Percentiles rank a stretch among this genome's conserved stretches.
These are phyloP conservation scores for Solanum lycopersicoides DNA, from an alignment of 257 asterid species.

Conservation along the genomic window DNA sequence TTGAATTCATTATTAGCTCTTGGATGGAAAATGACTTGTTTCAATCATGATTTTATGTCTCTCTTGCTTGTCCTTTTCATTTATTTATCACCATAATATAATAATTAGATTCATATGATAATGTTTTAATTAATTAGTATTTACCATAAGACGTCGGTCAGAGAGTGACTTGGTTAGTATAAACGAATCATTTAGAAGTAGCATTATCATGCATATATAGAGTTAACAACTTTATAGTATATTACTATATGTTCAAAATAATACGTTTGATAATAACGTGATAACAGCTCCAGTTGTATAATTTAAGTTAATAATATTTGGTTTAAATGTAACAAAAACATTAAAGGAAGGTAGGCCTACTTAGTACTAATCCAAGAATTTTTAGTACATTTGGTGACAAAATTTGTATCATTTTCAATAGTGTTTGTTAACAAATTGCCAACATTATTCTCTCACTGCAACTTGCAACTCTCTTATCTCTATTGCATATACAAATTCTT, in stretches of 20 bases:
- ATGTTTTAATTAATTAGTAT: not conserved
- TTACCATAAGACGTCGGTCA: not conserved
- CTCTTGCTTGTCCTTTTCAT: not conserved
- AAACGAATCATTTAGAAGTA: not conserved
- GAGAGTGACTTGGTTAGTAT: not conserved
- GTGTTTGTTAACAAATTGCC: not conserved
- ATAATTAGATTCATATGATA: not conserved
- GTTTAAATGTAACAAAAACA: not conserved
- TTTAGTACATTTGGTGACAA: not conserved
- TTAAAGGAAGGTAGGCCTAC: not conserved
- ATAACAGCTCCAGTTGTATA: not conserved
- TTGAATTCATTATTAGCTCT: not conserved
- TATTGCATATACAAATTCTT: not conserved
- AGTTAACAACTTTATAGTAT: not conserved
- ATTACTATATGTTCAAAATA: not conserved
- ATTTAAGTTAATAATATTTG: not conserved
- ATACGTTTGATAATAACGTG: not conserved
- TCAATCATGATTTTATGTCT: not conserved
- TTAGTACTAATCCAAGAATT: not conserved
- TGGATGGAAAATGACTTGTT: not conserved
- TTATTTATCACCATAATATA: not conserved
- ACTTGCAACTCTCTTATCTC: not conserved
- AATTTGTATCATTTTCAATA: not conserved
- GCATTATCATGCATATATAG: not conserved
- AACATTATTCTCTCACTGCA: not conserved